phyloP scores from a whole-genome alignment of 2,329 filamentous ascomycete species.

The Aspergillus phoenicis region DNA sequence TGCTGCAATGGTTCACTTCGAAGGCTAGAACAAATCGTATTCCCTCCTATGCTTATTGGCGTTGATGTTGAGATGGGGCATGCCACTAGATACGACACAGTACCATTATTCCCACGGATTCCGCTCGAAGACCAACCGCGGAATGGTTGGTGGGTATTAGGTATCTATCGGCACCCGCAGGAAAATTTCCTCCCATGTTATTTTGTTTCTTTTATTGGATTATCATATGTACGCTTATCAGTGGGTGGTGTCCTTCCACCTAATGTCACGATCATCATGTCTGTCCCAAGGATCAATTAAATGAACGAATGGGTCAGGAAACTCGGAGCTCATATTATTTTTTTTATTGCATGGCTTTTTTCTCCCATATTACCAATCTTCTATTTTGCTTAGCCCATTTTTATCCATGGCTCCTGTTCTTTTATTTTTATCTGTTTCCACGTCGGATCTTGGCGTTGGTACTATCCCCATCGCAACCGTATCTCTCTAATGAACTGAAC shows the following conservation, averaged over 20 bases:
- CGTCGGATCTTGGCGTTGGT: neutral
- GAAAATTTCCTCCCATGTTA: neutral
- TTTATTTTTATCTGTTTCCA: neutral
- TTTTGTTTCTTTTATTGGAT: neutral
- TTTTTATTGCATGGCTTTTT: neutral
- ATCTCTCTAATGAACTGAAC: no score
- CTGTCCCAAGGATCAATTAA: neutral
- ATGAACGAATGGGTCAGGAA: neutral
- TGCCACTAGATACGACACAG: no score
- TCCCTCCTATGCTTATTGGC: neutral
- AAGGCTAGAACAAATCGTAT: neutral
- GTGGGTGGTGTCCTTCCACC: neutral
- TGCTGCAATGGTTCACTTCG: neutral
- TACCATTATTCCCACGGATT: neutral
- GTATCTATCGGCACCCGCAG: neutral
- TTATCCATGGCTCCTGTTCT: neutral
- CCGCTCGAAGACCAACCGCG: neutral
- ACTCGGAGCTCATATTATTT: neutral
- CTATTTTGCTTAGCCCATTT: no score
- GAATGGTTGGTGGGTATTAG: neutral
- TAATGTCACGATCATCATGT: neutral
- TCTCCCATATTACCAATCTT: no score
- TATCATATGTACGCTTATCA: slow-evolving; percentile 1
- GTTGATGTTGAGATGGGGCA: neutral
- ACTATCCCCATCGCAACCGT: no score